Evolutionary conservation across 768 basidiomycete species (phyloP).

Genomic region (Mycena rosella): DNA sequence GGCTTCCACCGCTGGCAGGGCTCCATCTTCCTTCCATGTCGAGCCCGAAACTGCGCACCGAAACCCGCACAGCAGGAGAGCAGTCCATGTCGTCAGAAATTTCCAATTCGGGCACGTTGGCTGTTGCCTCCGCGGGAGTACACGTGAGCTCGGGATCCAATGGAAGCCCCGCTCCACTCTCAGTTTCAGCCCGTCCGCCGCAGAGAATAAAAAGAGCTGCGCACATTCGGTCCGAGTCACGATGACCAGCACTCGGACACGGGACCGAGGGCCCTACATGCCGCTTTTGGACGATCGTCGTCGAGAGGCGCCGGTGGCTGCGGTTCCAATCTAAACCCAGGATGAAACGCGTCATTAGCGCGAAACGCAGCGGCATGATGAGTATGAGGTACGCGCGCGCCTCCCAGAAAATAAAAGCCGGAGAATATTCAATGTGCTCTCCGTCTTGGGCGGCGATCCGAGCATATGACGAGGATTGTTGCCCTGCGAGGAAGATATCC

Average conservation of each 20-base stretch:
- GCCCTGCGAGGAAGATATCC: too few species aligned
- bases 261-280: conserved; percentile 3
- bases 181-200: not conserved
- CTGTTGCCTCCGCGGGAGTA: not conserved
- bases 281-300: not conserved
- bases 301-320: not conserved
- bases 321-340: not conserved
- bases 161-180: conserved; percentile 11
- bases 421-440: too few species aligned
- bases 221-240: conserved; percentile 24
- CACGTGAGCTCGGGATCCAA: conserved; percentile 11
- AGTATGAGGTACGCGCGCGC: too few species aligned
- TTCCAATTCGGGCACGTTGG: conserved; percentile 14
- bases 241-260: not conserved
- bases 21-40: conserved; percentile 3
- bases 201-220: conserved; percentile 15
- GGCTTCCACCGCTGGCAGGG: not conserved
- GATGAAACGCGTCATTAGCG: not conserved
- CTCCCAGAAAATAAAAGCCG: too few species aligned
- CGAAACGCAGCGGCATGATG: not conserved
- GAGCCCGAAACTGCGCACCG: not conserved
- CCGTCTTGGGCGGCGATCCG: too few species aligned
- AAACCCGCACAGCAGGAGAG: not conserved
- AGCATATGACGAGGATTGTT: too few species aligned
- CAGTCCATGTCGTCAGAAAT: not conserved